Conservation (phyloP, 352 stramenopile species). For the Pythium oligandrum region DNA sequence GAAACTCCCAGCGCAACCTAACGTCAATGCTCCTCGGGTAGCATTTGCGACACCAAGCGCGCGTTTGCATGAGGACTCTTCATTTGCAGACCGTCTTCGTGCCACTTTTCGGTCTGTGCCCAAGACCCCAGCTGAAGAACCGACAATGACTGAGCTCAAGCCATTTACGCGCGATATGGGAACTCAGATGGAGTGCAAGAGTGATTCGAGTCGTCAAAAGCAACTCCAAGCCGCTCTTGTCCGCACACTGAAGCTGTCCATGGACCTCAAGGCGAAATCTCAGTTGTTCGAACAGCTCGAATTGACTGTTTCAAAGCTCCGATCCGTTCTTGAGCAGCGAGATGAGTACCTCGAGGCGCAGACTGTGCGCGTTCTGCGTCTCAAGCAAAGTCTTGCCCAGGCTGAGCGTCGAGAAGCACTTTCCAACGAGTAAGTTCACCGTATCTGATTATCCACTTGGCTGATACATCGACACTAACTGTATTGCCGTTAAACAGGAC, state of each 20-base stretch:
- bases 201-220: background rate
- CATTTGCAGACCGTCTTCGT: slow-evolving; percentile 13
- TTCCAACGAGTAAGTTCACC: slow-evolving; percentile 1
- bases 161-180: slow-evolving; percentile 11
- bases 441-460: no score
- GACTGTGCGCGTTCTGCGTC: background rate
- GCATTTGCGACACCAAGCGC: slow-evolving; percentile 10
- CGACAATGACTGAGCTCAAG: slow-evolving; percentile 2
- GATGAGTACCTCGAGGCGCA: background rate
- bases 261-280: background rate
- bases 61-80: slow-evolving; percentile 3
- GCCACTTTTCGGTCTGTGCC: slow-evolving; percentile 7
- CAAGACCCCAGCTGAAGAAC: background rate
- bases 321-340: background rate
- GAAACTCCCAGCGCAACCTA: background rate
- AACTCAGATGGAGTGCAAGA: slow-evolving; percentile 1
- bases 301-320: background rate
- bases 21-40: background rate
- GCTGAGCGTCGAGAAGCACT: slow-evolving; percentile 1
- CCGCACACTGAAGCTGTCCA: background rate
- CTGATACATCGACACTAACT: no score
- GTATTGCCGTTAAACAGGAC: no score
- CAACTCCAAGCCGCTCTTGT: slow-evolving; percentile 2
- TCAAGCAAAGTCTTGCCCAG: background rate
- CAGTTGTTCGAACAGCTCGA: background rate